Evolutionary conservation across 192 early-diverging fungal species (phyloP), one percentile per base, ranked within the genome.

Genomic region (Coemansia sp.): DNA sequence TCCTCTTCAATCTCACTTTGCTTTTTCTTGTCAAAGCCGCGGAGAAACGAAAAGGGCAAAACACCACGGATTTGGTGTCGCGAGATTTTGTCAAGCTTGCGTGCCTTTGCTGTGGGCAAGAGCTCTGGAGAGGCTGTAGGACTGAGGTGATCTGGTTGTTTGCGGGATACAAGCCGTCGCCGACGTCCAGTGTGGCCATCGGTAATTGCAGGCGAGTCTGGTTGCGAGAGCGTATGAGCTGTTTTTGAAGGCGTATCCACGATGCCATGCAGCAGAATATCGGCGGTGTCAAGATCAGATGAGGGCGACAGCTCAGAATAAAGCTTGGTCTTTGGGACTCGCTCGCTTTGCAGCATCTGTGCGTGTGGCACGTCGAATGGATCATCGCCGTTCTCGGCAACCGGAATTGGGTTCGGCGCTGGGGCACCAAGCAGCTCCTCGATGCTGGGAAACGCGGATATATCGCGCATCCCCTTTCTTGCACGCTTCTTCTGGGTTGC

Each of bases 11-110:
- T 55, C 39, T 60, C 56, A 11, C 20, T 18, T n/a, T 28, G 25
- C 13, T 59, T 54, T n/a, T 54, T 48, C 18, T 36, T 29, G 27
- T 52, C 23, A 22, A 73, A 27, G 17, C 65, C 70, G 14, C 63
- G 58, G 50, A 73, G 65, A 56, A 73, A 73, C 29, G 70, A 73
- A 37, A 73, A 73, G 9, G 70, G 70, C 34, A 73, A 38, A 4
- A 73, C 47, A 9, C 63, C 70, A 15, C 70, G 70, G 36, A 73
- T 73, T 40, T 73, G 58, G 24, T 46, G 53, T 19, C 63, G 62
- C 13, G 58, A 58, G 9, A 72, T 53, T 35, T 52, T 52, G 15
- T 40, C 41, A 5, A 60, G 46, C 26, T 18, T 53, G 5, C 51
- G 26, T 6, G 53, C 58, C n/a, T 47, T 64, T 3, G 57, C 48